Evolutionary conservation across 169 alveolate species (phyloP), one percentile per base, ranked within the genome.

Genomic region (Plasmodium adleri): DNA sequence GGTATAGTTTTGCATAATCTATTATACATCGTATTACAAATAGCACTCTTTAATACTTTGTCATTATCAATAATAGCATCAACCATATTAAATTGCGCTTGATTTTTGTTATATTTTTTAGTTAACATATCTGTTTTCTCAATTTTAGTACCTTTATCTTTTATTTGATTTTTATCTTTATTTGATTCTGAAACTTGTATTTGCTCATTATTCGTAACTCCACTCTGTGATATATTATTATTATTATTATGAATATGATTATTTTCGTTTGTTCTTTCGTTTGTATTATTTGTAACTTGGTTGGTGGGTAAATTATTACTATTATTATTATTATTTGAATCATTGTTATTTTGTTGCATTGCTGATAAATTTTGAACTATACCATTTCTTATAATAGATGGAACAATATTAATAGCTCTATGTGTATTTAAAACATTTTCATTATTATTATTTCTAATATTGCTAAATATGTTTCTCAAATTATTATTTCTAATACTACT

Each of bases 21-120:
- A 17, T 47, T 83, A 28, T 83, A 83, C 85, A 83, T 83, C 52
- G 49, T 56, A 72, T 63, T 83, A 45, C 80, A 67, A 52, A 83
- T 83, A 50, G 73, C 49, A 45, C 74, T 83, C 59, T 68, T 83
- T 68, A 83, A 83, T 68, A 68, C 67, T 17, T 39, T 83, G 45
- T 83, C 91, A 56, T 68, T 83, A 58, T 83, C 91, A 24, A 83
- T 49, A 4, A 83, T 72, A 17, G 91, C n/a, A 72, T 83, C 91
- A 13, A 43, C n/a, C 59, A 83, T 62, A 50, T 22, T 56, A 67
- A 83, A 83, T 15, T 58, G 52, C 9, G 68, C 83, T 32, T 59
- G 50, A 15, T 52, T 72, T 54, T 24, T 24, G 20, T 12, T 9
- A 72, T 72, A 52, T 6, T 72, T 72, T 12, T 56, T 72, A 20